Evolutionary conservation across 2,329 filamentous ascomycete genomes (phyloP), one percentile per base, ranked within the genome.

Genomic region (Ampelomyces quisqualis): DNA sequence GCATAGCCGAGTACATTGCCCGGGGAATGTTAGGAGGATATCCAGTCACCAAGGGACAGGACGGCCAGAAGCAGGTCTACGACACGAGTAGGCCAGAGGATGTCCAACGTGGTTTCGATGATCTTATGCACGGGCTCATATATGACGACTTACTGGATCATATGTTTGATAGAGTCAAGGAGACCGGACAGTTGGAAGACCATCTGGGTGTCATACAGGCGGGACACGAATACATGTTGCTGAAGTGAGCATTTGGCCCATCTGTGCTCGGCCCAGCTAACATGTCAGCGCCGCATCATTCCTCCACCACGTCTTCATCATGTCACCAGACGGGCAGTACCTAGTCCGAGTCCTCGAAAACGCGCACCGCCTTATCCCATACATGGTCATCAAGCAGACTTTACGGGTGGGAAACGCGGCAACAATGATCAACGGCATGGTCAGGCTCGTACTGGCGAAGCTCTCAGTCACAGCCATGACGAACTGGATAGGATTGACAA

Each of bases 401-500:
- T 70, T 93, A 3, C 80, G 81, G 27, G 77, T 90, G 10, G 85
- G 87, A 5, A 93, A 91, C 60, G 86, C 86, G 0, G 86, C 86
- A 1, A 86, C 82, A 14, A 90, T 93, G 87, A 83, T 91, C 40
- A 86, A 78, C 57, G 86, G 77, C 43, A 83, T 91, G 77, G 77
- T 87, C 63, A 78, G 76, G 38, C 70, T 91, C 11, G 74, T 90
- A 11, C 74, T 93, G 10, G 82, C 86, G n/a, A 93, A 93, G 68
- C 71, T 90, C 41, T 86, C 85, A 51, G 74, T 91, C 4, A 82
- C 81, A 2, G 81, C 81, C 6, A 69, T 91, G 35, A 88, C 87
- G 4, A 90, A 90, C 62, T 91, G 85, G 84, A 77, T 90, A 8
- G 86, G 88, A 0, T 64, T 88, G 26, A 90, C 84, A 0, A 78